Conservation (phyloP, 129 eudicot species). For the Arctium minus region DNA sequence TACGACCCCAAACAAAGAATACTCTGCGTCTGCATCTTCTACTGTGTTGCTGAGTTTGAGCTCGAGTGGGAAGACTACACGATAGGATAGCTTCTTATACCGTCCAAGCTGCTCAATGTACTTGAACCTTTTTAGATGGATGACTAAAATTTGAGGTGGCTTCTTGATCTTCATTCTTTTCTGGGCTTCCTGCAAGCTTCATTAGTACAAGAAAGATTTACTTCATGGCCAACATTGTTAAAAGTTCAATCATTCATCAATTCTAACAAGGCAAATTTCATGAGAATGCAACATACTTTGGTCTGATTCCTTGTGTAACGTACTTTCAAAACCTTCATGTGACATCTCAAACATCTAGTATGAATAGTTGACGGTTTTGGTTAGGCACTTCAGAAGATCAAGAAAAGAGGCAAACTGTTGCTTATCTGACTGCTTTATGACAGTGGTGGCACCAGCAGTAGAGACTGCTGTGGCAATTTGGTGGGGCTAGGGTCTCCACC, state of each 20-base stretch:
- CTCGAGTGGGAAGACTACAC: conserved; percentile 74
- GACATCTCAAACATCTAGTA: not conserved
- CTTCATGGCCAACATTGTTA: not conserved
- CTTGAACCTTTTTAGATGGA: conserved; percentile 71
- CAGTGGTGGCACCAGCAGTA: not conserved
- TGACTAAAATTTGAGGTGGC: conserved; percentile 67
- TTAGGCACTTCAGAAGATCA: not conserved
- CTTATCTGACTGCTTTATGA: not conserved
- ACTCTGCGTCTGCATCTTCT: conserved; percentile 69
- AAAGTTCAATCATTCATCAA: not conserved
- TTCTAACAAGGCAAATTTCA: not conserved
- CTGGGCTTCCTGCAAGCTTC: conserved; percentile 61
- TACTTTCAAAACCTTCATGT: no score
- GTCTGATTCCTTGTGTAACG: no score
- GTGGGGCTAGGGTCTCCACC: no score
- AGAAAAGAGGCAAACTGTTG: not conserved
- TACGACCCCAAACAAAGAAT: conserved; percentile 64
- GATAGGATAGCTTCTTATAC: conserved; percentile 64
- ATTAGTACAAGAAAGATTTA: not conserved
- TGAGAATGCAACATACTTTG: no score
- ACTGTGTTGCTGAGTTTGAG: conserved; percentile 68
- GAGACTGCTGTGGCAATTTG: no score
- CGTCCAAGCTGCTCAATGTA: conserved; percentile 71
- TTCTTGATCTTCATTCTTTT: conserved; percentile 78
- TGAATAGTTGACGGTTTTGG: not conserved